phyloP scores from a whole-genome alignment of 192 early-diverging fungal species.

The Thoreauomyces humboldtii region DNA sequence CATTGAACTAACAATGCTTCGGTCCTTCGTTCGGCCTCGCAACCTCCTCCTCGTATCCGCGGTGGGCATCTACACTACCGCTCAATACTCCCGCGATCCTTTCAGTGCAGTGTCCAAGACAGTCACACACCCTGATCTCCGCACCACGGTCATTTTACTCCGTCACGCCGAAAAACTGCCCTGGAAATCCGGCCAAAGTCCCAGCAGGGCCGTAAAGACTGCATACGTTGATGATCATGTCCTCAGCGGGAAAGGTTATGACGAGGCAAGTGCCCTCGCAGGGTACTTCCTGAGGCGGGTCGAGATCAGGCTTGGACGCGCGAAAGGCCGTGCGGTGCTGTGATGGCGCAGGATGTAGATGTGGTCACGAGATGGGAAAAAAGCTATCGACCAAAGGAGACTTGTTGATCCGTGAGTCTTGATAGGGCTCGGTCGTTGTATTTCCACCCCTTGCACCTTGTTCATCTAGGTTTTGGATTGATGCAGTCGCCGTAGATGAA shows the following conservation, averaged over 20 bases:
- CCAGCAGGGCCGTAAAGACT: slow-evolving; percentile 21
- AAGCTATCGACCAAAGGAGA: slow-evolving; percentile 37
- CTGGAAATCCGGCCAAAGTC: slow-evolving; percentile 37
- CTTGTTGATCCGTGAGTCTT: slow-evolving; percentile 21
- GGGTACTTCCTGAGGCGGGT: slow-evolving; percentile 41
- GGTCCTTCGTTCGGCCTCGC: too few species aligned
- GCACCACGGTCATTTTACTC: slow-evolving; percentile 40
- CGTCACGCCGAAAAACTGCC: slow-evolving; percentile 55
- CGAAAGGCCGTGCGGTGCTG: slow-evolving; percentile 28
- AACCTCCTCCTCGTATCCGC: too few species aligned
- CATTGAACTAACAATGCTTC: too few species aligned
- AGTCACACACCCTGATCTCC: too few species aligned
- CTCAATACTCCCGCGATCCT: too few species aligned
- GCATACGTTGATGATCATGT: slow-evolving; percentile 48
- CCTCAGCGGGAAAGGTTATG: slow-evolving; percentile 46
- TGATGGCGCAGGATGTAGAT: slow-evolving; percentile 50
- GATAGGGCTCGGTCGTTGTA: background rate
- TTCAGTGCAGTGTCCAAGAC: too few species aligned
- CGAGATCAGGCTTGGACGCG: slow-evolving; percentile 36
- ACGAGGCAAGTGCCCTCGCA: slow-evolving; percentile 41
- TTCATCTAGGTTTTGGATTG: background rate
- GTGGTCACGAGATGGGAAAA: slow-evolving; percentile 25
- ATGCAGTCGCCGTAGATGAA: background rate
- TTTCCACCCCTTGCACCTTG: background rate
- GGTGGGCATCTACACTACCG: too few species aligned